A percentile compares a stretch with the other conserved stretches of the same genome.
Conservation (phyloP, 2,329 filamentous ascomycete species). For the Pseudocercospora vitis region DNA sequence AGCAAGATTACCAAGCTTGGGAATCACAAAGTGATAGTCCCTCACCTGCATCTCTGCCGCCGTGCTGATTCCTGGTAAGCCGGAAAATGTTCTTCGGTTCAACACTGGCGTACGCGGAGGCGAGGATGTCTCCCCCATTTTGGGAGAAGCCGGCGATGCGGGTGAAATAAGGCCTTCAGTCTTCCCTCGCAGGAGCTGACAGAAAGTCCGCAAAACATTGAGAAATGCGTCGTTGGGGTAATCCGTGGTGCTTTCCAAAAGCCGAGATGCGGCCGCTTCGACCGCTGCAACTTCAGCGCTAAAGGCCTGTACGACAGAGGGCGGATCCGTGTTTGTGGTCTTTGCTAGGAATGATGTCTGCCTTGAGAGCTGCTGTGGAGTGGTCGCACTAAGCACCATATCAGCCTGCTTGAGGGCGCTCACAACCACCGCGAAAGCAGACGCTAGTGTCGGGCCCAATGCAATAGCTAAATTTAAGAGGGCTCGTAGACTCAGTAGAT, state of each 20-base stretch:
- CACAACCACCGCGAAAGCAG: constrained; percentile 86
- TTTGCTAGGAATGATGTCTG: constrained; percentile 22
- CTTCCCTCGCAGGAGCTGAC: constrained; percentile 60
- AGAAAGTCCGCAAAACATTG: constrained; percentile 73
- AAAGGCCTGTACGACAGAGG: constrained; percentile 46
- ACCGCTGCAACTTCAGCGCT: constrained; percentile 81
- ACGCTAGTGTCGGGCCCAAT: constrained; percentile 79
- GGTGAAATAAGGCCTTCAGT: constrained; percentile 15
- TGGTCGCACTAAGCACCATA: constrained; percentile 66
- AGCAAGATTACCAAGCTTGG: constrained; percentile 50
- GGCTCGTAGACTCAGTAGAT: constrained; percentile 84
- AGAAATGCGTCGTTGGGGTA: constrained; percentile 82
- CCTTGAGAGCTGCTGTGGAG: constrained; percentile 31
- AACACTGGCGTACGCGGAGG: constrained; percentile 32
- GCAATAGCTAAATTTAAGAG: constrained; percentile 95
- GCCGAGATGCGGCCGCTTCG: constrained; percentile 77
- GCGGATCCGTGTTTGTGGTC: constrained; percentile 28
- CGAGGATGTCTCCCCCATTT: constrained; percentile 13
- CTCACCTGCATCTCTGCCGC: constrained; percentile 41
- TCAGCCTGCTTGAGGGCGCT: constrained; percentile 93
- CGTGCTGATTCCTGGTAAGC: constrained; percentile 45
- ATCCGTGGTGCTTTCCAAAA: constrained; percentile 89
- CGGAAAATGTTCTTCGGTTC: constrained; percentile 41
- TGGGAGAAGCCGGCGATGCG: constrained; percentile 10
- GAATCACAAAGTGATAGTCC: constrained; percentile 51